phyloP scores from a whole-genome alignment of 2,329 filamentous ascomycete genomes.

The Bipolaris oryzae region DNA sequence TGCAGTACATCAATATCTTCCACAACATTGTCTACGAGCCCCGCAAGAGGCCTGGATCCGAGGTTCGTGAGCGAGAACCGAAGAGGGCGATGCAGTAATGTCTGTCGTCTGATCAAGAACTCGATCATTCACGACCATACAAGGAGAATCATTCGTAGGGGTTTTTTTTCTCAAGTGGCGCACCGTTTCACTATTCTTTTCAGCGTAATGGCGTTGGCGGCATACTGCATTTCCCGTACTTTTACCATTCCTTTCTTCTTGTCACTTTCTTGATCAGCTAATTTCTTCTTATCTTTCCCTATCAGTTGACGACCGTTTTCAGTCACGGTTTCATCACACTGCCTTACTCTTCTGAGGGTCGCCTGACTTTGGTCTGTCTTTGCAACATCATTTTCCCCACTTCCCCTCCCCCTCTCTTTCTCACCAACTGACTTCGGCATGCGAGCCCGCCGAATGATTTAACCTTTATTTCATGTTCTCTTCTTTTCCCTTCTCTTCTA shows the following conservation, averaged over 20 bases:
- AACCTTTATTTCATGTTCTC: neutral
- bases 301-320: neutral
- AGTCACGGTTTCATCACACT: slow-evolving; percentile 1
- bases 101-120: neutral
- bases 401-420: slow-evolving; percentile 5
- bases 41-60: slow-evolving; percentile 42
- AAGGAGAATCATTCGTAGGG: neutral
- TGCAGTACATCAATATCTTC: slow-evolving; percentile 34
- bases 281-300: slow-evolving; percentile 11
- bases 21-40: slow-evolving; percentile 36
- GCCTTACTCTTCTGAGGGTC: neutral
- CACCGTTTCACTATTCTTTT: slow-evolving; percentile 11
- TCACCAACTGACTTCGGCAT: slow-evolving; percentile 9
- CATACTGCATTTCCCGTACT: slow-evolving; percentile 21
- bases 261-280: neutral
- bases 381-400: neutral
- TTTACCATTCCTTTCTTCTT: slow-evolving; percentile 26
- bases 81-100: slow-evolving; percentile 39
- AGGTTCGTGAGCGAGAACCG: slow-evolving; percentile 34
- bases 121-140: neutral
- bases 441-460: slow-evolving; percentile 1
- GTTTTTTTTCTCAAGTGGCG: neutral
- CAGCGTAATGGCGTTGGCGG: slow-evolving; percentile 23
- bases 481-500: slow-evolving; percentile 5
- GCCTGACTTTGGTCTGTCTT: slow-evolving; percentile 10